Conservation (phyloP, 768 basidiomycete species). For the Lactarius indigo region DNA sequence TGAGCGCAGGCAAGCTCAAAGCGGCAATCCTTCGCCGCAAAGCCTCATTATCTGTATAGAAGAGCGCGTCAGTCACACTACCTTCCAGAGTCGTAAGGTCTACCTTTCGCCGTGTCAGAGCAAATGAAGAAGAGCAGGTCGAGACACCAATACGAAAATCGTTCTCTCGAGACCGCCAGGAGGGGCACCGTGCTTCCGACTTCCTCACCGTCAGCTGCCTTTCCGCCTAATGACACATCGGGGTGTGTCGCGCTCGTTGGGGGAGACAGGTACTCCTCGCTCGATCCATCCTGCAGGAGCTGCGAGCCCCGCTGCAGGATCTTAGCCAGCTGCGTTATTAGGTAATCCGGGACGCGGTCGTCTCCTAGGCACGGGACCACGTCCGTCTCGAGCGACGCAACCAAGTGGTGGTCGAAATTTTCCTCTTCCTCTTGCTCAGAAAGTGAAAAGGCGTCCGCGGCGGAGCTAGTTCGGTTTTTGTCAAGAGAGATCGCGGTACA, state of each 20-base stretch:
- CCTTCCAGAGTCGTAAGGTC: no score
- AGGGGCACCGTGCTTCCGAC: constrained; percentile 51
- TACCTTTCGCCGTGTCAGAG: constrained; percentile 61
- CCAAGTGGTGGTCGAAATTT: constrained; percentile 79
- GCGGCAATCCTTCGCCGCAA: constrained; percentile 67
- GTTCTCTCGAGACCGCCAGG: constrained; percentile 62
- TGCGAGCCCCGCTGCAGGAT: constrained; percentile 71
- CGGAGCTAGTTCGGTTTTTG: constrained; percentile 44
- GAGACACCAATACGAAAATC: constrained; percentile 92
- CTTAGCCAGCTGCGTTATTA: constrained; percentile 65
- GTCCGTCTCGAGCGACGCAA: constrained; percentile 74
- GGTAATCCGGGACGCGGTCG: constrained; percentile 61
- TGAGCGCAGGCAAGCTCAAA: constrained; percentile 63
- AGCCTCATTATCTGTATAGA: constrained; percentile 51
- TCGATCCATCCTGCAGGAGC: constrained; percentile 34
- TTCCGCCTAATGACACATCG: background rate
- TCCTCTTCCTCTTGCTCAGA: constrained; percentile 75
- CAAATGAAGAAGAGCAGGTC: constrained; percentile 82
- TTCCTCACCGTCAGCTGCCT: background rate
- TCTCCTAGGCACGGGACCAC: constrained; percentile 75
- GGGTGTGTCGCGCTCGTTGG: constrained; percentile 25
- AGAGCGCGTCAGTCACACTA: background rate
- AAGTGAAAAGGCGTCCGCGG: constrained; percentile 52
- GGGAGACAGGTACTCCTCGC: constrained; percentile 14
- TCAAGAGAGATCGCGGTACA: background rate